Evolutionary conservation across 495 filamentous ascomycete species (phyloP).

Genomic region (Bacidia gigantensis): DNA sequence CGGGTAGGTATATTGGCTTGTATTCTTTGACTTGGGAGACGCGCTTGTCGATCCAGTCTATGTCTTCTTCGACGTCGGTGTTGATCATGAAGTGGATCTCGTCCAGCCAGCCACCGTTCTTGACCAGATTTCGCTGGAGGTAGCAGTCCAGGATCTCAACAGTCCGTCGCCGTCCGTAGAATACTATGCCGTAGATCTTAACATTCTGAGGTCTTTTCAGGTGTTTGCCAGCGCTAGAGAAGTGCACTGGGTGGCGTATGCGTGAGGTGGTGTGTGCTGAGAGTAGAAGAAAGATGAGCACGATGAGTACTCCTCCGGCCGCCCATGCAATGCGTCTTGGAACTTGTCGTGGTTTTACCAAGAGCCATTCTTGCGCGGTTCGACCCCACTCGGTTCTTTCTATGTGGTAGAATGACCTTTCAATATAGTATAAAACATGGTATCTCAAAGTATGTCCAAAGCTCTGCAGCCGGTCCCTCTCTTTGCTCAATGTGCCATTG

Average conservation of each 20-base stretch:
- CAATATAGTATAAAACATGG: neutral
- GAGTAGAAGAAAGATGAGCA: neutral
- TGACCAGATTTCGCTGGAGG: conserved; percentile 29
- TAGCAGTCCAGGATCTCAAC: conserved; percentile 36
- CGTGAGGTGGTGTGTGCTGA: neutral
- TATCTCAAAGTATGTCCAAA: neutral
- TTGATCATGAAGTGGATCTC: conserved; percentile 33
- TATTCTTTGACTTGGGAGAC: conserved; percentile 8
- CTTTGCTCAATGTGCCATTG: neutral
- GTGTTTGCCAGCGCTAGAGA: neutral
- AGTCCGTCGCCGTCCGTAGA: conserved; percentile 31
- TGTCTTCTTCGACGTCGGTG: conserved; percentile 28
- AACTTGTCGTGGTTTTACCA: neutral
- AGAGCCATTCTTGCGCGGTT: neutral
- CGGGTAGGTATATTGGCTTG: conserved; percentile 6
- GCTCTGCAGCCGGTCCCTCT: neutral
- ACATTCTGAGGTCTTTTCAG: conserved; percentile 21
- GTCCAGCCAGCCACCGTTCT: conserved; percentile 33
- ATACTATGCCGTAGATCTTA: conserved; percentile 29
- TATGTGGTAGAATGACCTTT: neutral
- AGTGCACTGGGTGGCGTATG: neutral
- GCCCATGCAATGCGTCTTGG: neutral
- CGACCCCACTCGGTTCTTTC: neutral
- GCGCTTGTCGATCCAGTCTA: conserved; percentile 24
- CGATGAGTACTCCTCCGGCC: neutral